phyloP scores from a whole-genome alignment of 345 rosid genomes.

The Sisymbrium altissimum region DNA sequence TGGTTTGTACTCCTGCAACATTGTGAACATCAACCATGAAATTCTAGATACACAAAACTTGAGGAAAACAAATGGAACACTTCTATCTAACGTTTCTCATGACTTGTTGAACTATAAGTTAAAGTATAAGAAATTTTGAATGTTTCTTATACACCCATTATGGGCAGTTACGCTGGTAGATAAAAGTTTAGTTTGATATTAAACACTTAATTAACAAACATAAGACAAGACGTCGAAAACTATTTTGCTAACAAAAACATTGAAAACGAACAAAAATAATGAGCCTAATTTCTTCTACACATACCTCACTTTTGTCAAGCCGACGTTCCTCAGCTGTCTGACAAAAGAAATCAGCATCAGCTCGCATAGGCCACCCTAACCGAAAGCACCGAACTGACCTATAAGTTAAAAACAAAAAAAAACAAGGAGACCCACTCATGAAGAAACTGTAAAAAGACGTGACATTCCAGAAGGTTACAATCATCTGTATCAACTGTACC shows the following conservation, averaged over 20 bases:
- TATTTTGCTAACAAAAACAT: neutral
- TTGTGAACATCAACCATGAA: neutral
- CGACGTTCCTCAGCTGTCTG: conserved; percentile 35
- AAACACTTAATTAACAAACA: neutral
- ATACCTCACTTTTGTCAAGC: conserved; percentile 44
- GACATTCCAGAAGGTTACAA: neutral
- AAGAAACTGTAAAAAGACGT: neutral
- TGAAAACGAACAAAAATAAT: neutral
- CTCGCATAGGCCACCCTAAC: conserved; percentile 77
- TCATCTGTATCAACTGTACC: conserved; percentile 35
- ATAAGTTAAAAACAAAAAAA: conserved; percentile 10
- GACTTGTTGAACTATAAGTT: neutral
- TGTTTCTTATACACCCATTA: neutral
- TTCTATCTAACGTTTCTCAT: neutral
- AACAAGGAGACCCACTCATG: neutral
- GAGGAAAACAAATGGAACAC: neutral
- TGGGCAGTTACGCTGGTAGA: neutral
- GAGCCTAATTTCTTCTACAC: conserved; percentile 15
- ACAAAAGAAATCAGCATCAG: conserved; percentile 73
- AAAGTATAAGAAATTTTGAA: neutral
- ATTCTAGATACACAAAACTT: neutral
- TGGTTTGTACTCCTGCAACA: conserved; percentile 38
- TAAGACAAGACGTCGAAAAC: neutral
- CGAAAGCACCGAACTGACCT: conserved; percentile 75
- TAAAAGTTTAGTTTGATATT: neutral